Conservation (phyloP, 495 filamentous ascomycete genomes). For the Hypoxylon lienhwacheense region DNA sequence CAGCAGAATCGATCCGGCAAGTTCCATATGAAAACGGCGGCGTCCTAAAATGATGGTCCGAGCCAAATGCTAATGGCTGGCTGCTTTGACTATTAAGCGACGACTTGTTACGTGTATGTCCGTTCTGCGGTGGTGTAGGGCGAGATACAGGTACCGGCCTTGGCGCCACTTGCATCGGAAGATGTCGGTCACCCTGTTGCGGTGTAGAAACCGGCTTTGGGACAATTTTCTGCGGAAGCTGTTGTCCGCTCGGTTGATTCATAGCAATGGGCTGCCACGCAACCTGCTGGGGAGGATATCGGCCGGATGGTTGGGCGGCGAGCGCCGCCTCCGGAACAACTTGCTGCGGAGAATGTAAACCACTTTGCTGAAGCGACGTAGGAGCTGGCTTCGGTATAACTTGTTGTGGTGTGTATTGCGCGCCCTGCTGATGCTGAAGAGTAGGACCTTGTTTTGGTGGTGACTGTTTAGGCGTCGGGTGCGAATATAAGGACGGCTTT, state of each 20-base stretch:
- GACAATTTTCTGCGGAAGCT: background rate
- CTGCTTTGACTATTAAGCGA: slow-evolving; percentile 31
- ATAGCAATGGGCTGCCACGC: background rate
- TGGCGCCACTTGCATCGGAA: slow-evolving; percentile 11
- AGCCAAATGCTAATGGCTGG: slow-evolving; percentile 29
- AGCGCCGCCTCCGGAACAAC: background rate
- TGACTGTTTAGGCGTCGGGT: slow-evolving; percentile 12
- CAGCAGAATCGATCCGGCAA: slow-evolving; percentile 29
- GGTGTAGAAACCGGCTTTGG: background rate
- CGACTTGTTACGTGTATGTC: slow-evolving; percentile 34
- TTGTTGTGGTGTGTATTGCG: slow-evolving; percentile 13
- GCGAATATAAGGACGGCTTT: slow-evolving; percentile 17
- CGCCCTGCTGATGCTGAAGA: slow-evolving; percentile 11
- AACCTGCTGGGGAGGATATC: slow-evolving; percentile 1
- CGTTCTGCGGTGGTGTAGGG: slow-evolving; percentile 27
- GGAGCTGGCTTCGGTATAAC: slow-evolving; percentile 4
- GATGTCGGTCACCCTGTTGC: slow-evolving; percentile 13
- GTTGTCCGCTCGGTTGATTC: background rate
- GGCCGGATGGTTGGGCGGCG: background rate
- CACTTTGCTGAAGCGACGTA: slow-evolving; percentile 12
- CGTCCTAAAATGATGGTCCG: slow-evolving; percentile 36
- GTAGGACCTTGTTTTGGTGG: slow-evolving; percentile 3
- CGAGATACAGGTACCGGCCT: slow-evolving; percentile 25
- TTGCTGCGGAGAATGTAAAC: background rate
- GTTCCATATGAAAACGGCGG: slow-evolving; percentile 40